A percentile compares a stretch with the other conserved stretches of the same genome.
Evolutionary conservation across 371 early-diverging fungal species (phyloP).

Genomic region (Synchytrium microbalum): DNA sequence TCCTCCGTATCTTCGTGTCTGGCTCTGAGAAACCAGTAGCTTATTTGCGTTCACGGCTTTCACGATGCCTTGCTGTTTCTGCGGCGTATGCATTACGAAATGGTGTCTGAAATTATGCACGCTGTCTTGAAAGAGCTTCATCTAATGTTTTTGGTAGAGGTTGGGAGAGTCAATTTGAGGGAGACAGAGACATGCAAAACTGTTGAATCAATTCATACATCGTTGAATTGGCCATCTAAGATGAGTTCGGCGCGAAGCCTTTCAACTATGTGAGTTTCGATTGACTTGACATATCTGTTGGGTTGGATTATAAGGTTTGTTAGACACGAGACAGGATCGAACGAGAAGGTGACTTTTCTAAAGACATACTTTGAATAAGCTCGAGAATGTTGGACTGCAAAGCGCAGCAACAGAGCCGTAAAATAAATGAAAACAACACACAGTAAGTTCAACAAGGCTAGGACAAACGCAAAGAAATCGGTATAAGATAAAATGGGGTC

Average conservation of each 20-base stretch:
- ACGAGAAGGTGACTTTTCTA: too few relatives aligned
- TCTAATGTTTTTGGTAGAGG: constrained; percentile 3
- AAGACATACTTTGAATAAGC: constrained; percentile 4
- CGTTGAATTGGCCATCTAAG: constrained; percentile 1
- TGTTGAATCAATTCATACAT: constrained; percentile 8
- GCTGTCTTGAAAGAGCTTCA: constrained; percentile 7
- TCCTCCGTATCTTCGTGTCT: constrained; percentile 72
- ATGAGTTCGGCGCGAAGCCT: not conserved
- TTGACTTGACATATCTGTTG: constrained; percentile 9
- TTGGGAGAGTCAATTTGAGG: not conserved
- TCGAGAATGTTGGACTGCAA: constrained; percentile 2
- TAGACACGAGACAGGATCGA: too few relatives aligned
- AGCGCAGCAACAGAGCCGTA: constrained; percentile 6
- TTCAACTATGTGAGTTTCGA: constrained; percentile 6
- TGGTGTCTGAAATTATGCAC: constrained; percentile 6
- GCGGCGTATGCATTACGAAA: not conserved
- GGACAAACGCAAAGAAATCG: too few relatives aligned
- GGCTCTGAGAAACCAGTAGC: not conserved
- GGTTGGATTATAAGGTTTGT: not conserved
- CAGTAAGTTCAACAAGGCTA: not conserved
- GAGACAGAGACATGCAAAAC: not conserved
- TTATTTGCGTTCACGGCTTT: too few relatives aligned
- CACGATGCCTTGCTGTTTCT: not conserved
- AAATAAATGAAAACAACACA: constrained; percentile 7
- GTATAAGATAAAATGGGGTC: not conserved